phyloP scores from a whole-genome alignment of 2,329 filamentous ascomycete genomes.

The Bertia moriformis region DNA sequence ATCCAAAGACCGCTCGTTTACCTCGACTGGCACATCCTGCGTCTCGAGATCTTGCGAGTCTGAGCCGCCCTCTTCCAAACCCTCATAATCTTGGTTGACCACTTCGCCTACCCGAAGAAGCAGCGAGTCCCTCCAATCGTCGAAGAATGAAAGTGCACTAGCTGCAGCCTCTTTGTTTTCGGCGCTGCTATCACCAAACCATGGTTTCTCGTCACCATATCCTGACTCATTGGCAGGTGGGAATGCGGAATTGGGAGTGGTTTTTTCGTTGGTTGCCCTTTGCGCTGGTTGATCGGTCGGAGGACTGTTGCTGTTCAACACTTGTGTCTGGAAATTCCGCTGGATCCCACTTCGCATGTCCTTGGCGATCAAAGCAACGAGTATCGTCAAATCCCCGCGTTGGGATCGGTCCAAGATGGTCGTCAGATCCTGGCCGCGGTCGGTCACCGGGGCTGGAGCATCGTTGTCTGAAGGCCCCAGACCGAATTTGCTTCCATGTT shows the following conservation, averaged over 20 bases:
- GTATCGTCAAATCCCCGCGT: neutral
- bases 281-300: neutral
- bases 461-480: neutral
- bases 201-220: neutral
- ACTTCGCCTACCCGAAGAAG: neutral
- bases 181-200: neutral
- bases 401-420: neutral
- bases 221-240: neutral
- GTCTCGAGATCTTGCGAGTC: neutral
- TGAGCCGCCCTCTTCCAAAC: neutral
- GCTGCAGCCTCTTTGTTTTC: neutral
- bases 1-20: neutral
- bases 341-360: neutral
- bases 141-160: neutral
- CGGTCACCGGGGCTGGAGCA: neutral
- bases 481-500: neutral
- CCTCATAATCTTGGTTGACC: neutral
- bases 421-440: slow-evolving; percentile 1
- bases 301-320: neutral
- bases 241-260: neutral
- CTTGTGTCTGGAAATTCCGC: neutral
- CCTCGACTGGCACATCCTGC: neutral
- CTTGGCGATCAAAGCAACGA: neutral
- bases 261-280: neutral
- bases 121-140: neutral